phyloP scores from a whole-genome alignment of 805 yeast species.

The Hanseniaspora singularis region DNA sequence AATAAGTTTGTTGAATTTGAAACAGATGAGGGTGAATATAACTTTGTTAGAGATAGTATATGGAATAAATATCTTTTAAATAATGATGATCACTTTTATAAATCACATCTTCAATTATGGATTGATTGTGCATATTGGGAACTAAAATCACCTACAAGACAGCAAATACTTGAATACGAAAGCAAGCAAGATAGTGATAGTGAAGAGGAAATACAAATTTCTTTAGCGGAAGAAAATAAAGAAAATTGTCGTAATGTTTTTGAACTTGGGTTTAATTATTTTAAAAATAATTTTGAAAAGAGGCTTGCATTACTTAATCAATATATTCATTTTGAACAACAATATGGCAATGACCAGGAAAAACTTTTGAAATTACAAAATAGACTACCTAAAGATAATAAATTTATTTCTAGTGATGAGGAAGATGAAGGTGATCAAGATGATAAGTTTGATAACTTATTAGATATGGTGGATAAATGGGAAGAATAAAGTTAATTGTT shows the following conservation, averaged over 20 bases:
- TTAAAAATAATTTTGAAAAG: constrained; percentile 34
- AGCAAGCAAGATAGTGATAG: constrained; percentile 21
- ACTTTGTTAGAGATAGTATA: constrained; percentile 36
- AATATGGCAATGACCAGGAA: constrained; percentile 42
- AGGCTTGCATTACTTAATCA: constrained; percentile 48
- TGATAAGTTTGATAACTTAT: constrained; percentile 1
- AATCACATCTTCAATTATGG: constrained; percentile 38
- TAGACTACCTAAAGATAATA: constrained; percentile 28
- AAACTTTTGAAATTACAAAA: constrained; percentile 43
- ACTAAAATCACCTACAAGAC: constrained; percentile 46
- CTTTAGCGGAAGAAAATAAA: constrained; percentile 42
- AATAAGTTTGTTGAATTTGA: constrained; percentile 44
- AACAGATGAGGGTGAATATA: constrained; percentile 48
- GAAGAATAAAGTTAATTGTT: background rate
- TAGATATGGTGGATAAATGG: constrained; percentile 9
- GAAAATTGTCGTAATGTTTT: constrained; percentile 45
- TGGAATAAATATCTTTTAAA: background rate
- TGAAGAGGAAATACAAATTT: constrained; percentile 36
- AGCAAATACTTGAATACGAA: constrained; percentile 34
- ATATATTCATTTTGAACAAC: constrained; percentile 50
- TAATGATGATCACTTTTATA: constrained; percentile 15
- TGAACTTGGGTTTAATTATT: constrained; percentile 38
- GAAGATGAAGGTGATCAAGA: constrained; percentile 16
- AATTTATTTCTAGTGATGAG: constrained; percentile 60
- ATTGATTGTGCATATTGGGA: constrained; percentile 62